Evolutionary conservation across 441 rosid species (phyloP).

Genomic region (Syzygium malaccense): DNA sequence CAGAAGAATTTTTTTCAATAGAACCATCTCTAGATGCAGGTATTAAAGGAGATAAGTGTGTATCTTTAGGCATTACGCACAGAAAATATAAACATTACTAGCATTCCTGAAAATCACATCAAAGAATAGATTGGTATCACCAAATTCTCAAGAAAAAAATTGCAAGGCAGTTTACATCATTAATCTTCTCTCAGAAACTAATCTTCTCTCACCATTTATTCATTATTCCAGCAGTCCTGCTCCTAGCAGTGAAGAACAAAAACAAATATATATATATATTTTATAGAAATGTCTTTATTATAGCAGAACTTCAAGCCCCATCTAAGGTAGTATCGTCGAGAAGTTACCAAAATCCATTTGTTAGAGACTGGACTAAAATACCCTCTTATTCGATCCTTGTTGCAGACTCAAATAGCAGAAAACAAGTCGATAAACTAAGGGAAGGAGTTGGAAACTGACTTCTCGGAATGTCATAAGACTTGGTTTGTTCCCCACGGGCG

Average conservation of each 20-base stretch:
- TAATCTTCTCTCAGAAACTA: not conserved
- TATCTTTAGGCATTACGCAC: not conserved
- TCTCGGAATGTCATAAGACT: slow-evolving; percentile 92
- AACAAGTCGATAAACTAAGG: not conserved
- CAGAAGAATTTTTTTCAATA: not conserved
- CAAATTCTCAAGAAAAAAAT: not conserved
- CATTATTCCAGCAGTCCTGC: not conserved
- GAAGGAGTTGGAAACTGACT: slow-evolving; percentile 25
- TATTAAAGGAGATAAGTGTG: not conserved
- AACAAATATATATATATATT: not conserved
- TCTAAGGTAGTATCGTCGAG: not conserved
- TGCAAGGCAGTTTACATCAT: not conserved
- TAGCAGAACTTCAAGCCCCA: not conserved
- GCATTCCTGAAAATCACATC: not conserved
- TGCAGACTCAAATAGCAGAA: not conserved
- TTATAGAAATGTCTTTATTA: not conserved
- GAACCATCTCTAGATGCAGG: not conserved
- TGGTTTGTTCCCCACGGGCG: slow-evolving; percentile 84
- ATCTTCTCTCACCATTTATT: not conserved
- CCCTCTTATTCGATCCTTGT: not conserved
- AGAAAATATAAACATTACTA: not conserved
- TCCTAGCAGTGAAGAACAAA: not conserved
- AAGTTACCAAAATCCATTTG: not conserved
- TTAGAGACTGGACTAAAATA: not conserved
- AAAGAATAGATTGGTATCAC: not conserved